Conservation (phyloP, 2,329 filamentous ascomycete species). For the Elsinoe arachidis region DNA sequence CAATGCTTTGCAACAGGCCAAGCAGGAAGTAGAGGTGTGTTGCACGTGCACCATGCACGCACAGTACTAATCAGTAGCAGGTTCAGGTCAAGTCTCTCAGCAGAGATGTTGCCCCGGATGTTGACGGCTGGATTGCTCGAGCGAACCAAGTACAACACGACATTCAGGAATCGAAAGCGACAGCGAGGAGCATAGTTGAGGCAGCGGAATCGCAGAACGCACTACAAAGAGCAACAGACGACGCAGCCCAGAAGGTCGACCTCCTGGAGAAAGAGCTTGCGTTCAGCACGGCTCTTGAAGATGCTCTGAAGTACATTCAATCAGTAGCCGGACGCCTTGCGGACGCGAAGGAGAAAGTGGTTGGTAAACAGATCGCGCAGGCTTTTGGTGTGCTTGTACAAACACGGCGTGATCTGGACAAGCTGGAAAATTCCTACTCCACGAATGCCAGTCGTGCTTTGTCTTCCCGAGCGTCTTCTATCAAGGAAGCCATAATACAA, state of each 20-base stretch:
- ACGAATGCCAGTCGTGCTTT: slow-evolving; percentile 10
- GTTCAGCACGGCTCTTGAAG: slow-evolving; percentile 48
- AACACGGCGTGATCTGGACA: slow-evolving; percentile 33
- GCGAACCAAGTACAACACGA: slow-evolving; percentile 78
- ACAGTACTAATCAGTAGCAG: neutral
- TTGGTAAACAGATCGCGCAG: slow-evolving; percentile 35
- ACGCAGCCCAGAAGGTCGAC: slow-evolving; percentile 46
- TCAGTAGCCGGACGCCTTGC: slow-evolving; percentile 43
- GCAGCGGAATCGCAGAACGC: slow-evolving; percentile 62
- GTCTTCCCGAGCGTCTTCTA: neutral
- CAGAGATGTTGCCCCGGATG: slow-evolving; percentile 65
- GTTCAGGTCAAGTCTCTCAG: slow-evolving; percentile 42
- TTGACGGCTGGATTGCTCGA: slow-evolving; percentile 77
- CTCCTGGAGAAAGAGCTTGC: slow-evolving; percentile 51
- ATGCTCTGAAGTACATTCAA: slow-evolving; percentile 43
- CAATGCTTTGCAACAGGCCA: slow-evolving; percentile 42
- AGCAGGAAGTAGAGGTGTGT: slow-evolving; percentile 45
- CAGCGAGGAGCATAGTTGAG: slow-evolving; percentile 72
- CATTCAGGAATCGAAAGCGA: slow-evolving; percentile 68
- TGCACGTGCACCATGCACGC: slow-evolving; percentile 10
- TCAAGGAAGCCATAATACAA: neutral
- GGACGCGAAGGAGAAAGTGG: slow-evolving; percentile 30
- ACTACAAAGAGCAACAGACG: slow-evolving; percentile 56
- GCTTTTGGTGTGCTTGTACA: slow-evolving; percentile 43
- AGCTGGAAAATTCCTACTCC: neutral